Conservation (phyloP, 345 rosid species). For the Euclidium syriacum region DNA sequence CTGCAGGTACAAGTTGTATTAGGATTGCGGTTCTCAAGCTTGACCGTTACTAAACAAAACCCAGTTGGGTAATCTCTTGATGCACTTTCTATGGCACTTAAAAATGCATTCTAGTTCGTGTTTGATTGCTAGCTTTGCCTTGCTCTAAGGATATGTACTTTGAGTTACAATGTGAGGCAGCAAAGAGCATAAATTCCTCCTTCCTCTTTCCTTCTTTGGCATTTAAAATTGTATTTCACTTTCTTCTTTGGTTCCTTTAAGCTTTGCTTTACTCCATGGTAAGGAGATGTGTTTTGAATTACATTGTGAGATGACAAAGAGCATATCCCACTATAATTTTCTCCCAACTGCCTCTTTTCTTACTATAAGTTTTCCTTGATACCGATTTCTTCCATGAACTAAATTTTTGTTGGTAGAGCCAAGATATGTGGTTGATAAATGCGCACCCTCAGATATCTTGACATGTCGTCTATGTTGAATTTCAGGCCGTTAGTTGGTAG, state of each 20-base stretch:
- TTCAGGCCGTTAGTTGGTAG: conserved; percentile 33
- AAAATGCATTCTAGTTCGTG: neutral
- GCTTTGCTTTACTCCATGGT: neutral
- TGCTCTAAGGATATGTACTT: conserved; percentile 1
- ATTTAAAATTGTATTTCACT: neutral
- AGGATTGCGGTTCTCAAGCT: conserved; percentile 81
- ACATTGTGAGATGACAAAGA: conserved; percentile 1
- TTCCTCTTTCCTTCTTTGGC: neutral
- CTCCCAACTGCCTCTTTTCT: neutral
- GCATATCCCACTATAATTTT: neutral
- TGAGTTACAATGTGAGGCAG: conserved; percentile 3
- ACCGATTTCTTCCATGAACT: neutral
- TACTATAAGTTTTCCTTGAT: neutral
- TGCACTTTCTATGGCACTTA: conserved; percentile 16
- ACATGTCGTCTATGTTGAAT: conserved; percentile 14
- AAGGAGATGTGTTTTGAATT: conserved; percentile 4
- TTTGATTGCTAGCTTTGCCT: conserved; percentile 1
- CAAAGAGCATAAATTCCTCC: neutral
- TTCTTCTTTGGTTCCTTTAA: neutral
- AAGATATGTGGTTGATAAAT: conserved; percentile 6
- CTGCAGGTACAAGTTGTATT: conserved; percentile 52
- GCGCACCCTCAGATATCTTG: conserved; percentile 4
- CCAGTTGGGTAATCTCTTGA: conserved; percentile 57
- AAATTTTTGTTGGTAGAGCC: neutral
- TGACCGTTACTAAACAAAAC: conserved; percentile 71